Evolutionary conservation across 2,329 filamentous ascomycete genomes (phyloP), one percentile per base, ranked within the genome.

Genomic region (Epichloe brachyelytri): DNA sequence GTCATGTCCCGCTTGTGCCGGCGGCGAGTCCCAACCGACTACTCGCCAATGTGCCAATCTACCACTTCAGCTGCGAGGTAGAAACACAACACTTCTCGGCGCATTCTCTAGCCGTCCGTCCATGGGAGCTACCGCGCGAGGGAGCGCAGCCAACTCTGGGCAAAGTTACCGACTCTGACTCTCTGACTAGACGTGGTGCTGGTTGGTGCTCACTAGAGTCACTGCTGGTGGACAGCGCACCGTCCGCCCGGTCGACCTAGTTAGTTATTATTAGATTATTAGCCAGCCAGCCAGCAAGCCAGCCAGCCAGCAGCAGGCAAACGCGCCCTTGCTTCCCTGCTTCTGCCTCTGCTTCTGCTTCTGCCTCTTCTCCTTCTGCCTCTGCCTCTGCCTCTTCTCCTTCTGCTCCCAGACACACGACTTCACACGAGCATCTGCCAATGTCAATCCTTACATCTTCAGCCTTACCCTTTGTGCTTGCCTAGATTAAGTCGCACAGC

Each of bases 381-480:
- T 50, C 38, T 22, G 38, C 36, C n/a, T 50, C 33, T 47, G 48
- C 51, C 46, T 46, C 41, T 40, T 26, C 37, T 17, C 5, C 19
- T 15, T 34, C 14, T 34, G 14, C 45, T 30, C 14, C 26, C 30
- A 30, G 30, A 30, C 30, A 30, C 8, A 4, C 30, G 30, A 4
- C 1, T 30, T 30, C 8, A 11, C 30, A 30, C 41, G 19, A 46
- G 30, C 37, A 34, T 43, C 47, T 52, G 34, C 47, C 43, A 46
- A 49, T 52, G 48, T 50, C 48, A 46, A 50, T 52, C 50, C 50
- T 17, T 46, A 33, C 50, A 52, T 49, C 47, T 34, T 34, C 48
- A 46, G 51, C 45, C 40, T 43, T 34, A 14, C 30, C 39, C 30
- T 37, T 12, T 22, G 46, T 49, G 40, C 36, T 19, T 51, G 46